phyloP scores from a whole-genome alignment of 2,329 filamentous ascomycete species.

The Mollisiaceae sp. region DNA sequence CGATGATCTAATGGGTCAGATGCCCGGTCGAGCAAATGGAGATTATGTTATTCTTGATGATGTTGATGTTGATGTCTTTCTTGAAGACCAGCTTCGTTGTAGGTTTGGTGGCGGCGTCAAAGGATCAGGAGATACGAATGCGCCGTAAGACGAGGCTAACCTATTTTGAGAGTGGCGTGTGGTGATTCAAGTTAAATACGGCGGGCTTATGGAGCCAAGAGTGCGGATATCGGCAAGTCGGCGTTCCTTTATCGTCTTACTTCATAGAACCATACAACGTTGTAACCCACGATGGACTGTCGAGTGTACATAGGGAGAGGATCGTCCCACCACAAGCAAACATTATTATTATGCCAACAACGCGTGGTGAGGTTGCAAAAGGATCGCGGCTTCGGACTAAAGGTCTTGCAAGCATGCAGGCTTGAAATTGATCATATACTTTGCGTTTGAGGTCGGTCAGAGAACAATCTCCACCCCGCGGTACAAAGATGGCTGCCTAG shows the following conservation, averaged over 20 bases:
- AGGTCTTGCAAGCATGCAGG: too few relatives aligned
- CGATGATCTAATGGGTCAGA: constrained; percentile 8
- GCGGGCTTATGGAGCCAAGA: background rate
- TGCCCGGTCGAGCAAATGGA: constrained; percentile 9
- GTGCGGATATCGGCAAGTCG: constrained; percentile 3
- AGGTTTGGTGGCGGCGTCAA: constrained; percentile 15
- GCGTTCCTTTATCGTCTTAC: background rate
- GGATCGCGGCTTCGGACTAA: too few relatives aligned
- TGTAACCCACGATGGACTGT: too few relatives aligned
- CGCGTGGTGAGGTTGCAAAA: too few relatives aligned
- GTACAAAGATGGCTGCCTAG: too few relatives aligned
- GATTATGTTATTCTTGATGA: constrained; percentile 11
- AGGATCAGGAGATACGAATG: constrained; percentile 2
- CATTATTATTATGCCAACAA: too few relatives aligned
- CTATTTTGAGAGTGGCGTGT: background rate
- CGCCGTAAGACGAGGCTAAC: constrained; percentile 1
- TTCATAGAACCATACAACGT: too few relatives aligned
- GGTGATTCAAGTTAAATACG: constrained; percentile 3
- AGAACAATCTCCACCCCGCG: too few relatives aligned
- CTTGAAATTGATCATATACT: too few relatives aligned
- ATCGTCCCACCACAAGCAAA: too few relatives aligned
- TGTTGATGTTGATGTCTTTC: constrained; percentile 7
- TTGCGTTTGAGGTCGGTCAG: too few relatives aligned
- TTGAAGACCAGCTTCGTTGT: constrained; percentile 25
- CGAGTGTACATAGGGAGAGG: too few relatives aligned